A percentile compares a stretch with the other conserved stretches of the same genome.
phyloP scores from a whole-genome alignment of 352 stramenopile genomes.

The Peronospora belbahrii region DNA sequence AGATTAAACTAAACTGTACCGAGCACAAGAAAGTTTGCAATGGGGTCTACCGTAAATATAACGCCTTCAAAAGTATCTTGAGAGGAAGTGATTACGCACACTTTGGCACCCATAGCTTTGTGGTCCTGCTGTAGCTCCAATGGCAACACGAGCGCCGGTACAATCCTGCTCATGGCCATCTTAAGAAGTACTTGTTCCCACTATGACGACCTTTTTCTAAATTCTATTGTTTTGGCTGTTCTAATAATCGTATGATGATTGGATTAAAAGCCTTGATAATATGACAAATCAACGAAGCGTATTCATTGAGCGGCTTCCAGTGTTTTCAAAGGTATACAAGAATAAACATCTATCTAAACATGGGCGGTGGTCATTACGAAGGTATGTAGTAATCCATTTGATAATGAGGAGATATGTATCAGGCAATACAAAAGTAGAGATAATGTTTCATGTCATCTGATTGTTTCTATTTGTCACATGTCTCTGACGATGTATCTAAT shows the following conservation, averaged over 20 bases:
- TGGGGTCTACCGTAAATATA: constrained; percentile 73
- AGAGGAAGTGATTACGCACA: constrained; percentile 47
- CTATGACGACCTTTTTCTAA: constrained; percentile 1
- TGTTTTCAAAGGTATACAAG: constrained; percentile 18
- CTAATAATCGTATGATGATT: constrained; percentile 4
- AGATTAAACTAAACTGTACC: constrained; percentile 19
- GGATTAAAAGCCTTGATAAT: neutral
- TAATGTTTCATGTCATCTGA: too few relatives aligned
- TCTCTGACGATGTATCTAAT: neutral
- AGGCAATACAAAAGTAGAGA: too few relatives aligned
- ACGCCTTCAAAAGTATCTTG: constrained; percentile 55
- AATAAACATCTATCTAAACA: constrained; percentile 23
- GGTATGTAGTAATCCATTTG: constrained; percentile 29
- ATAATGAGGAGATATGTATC: too few relatives aligned
- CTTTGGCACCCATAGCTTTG: constrained; percentile 47
- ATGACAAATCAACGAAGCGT: constrained; percentile 5
- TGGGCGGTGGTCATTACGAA: constrained; percentile 67
- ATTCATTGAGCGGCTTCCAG: too few relatives aligned
- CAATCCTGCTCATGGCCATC: constrained; percentile 37
- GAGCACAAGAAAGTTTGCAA: constrained; percentile 76
- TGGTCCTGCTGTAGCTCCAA: constrained; percentile 56
- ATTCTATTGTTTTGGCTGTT: too few relatives aligned
- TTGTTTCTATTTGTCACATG: neutral
- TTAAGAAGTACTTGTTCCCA: neutral
- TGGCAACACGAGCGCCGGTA: constrained; percentile 32